These are phyloP conservation scores for Protomyces lactucae-debilis DNA, from an alignment of 1,139 yeast species.

Conservation along the genomic window DNA sequence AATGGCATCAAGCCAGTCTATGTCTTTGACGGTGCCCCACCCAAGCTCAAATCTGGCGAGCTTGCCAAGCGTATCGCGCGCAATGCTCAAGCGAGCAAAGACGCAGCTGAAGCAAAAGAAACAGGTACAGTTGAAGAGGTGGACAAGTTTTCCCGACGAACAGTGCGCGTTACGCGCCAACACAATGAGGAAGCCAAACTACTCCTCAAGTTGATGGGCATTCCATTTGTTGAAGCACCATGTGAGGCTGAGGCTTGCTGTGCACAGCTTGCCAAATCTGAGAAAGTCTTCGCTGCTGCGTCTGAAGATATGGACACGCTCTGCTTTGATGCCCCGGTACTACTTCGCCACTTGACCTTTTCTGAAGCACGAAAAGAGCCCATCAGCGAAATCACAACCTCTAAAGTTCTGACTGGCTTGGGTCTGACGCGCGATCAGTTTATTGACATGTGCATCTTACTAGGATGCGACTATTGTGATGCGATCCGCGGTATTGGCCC, in stretches of 20 bases:
- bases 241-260: constrained; percentile 99
- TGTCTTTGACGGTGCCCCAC: constrained; percentile 96
- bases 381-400: constrained; percentile 72
- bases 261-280: constrained; percentile 82
- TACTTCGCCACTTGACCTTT: constrained; percentile 84
- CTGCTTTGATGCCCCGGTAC: constrained; percentile 78
- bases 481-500: constrained; percentile 95
- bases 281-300: constrained; percentile 83
- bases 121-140: constrained; percentile 75
- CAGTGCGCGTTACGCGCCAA: constrained; percentile 79
- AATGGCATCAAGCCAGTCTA: constrained; percentile 92
- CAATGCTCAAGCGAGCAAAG: constrained; percentile 74
- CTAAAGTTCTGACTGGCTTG: constrained; percentile 66
- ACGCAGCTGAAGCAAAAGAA: constrained; percentile 70
- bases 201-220: constrained; percentile 80
- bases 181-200: constrained; percentile 92
- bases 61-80: constrained; percentile 75
- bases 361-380: constrained; percentile 93
- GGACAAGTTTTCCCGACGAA: constrained; percentile 73
- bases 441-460: constrained; percentile 81
- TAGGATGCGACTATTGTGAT: constrained; percentile 97
- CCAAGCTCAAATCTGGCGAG: constrained; percentile 87
- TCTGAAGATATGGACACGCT: constrained; percentile 98
- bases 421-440: constrained; percentile 68
- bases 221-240: constrained; percentile 89